These are phyloP conservation scores for Aspergillus sp. DNA, from an alignment of 2,329 filamentous ascomycete species.

Conservation along the genomic window DNA sequence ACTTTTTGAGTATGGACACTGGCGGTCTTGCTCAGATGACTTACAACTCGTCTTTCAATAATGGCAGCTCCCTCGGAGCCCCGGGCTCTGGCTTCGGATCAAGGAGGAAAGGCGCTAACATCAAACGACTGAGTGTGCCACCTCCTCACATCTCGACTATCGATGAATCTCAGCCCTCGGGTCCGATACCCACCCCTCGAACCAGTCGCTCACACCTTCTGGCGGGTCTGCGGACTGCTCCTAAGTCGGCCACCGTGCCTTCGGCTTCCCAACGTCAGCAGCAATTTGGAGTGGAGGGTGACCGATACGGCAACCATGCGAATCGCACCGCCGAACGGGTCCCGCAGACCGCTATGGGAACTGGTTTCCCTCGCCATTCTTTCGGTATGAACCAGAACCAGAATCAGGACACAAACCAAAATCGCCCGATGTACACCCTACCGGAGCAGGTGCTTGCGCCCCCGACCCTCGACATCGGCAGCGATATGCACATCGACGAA, in stretches of 20 bases:
- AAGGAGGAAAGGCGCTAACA: conserved; percentile 77
- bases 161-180: conserved; percentile 64
- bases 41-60: conserved; percentile 72
- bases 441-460: conserved; percentile 74
- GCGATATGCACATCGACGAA: conserved; percentile 76
- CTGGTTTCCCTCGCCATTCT: conserved; percentile 51
- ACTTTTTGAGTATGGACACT: conserved; percentile 72
- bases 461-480: conserved; percentile 70
- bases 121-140: conserved; percentile 84
- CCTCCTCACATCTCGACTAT: conserved; percentile 68
- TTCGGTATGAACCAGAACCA: conserved; percentile 34
- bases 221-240: conserved; percentile 87
- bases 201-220: conserved; percentile 94
- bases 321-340: conserved; percentile 48
- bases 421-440: conserved; percentile 62
- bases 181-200: conserved; percentile 75
- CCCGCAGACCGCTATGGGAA: conserved; percentile 60
- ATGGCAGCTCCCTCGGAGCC: conserved; percentile 68
- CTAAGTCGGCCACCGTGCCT: conserved; percentile 77
- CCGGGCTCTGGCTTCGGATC: conserved; percentile 81
- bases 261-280: conserved; percentile 63
- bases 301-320: conserved; percentile 47
- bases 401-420: conserved; percentile 41
- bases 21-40: conserved; percentile 99
- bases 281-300: conserved; percentile 47